Percentiles rank a stretch among this genome's conserved stretches.
Conservation (phyloP, 768 basidiomycete genomes). For the Lentinula boryana region DNA sequence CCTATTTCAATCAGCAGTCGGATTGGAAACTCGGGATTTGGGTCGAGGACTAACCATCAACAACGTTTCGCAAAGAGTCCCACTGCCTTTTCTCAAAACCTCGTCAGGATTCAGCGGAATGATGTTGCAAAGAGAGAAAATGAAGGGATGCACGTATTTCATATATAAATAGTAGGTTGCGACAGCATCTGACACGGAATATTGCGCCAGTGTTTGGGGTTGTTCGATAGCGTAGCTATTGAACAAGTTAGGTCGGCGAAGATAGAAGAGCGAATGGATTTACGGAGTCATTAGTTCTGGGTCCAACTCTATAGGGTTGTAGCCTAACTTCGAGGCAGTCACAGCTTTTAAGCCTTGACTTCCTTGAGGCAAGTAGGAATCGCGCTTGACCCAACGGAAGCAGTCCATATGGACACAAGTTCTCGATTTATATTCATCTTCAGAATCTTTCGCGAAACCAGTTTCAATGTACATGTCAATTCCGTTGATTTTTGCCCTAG, state of each 20-base stretch:
- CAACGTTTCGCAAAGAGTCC: constrained; percentile 94
- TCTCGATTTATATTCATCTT: constrained; percentile 93
- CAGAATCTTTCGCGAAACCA: constrained; percentile 85
- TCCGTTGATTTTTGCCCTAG: constrained; percentile 78
- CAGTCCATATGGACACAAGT: constrained; percentile 98
- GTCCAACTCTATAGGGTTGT: constrained; percentile 94
- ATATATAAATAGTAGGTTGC: constrained; percentile 99
- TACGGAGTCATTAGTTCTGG: constrained; percentile 99
- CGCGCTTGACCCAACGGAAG: constrained; percentile 99
- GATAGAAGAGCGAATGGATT: constrained; percentile 22
- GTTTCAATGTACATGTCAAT: constrained; percentile 97
- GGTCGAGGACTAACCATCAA: constrained; percentile 71
- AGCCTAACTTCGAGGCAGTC: constrained; percentile 92
- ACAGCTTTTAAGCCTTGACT: constrained; percentile 98
- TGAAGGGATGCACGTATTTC: constrained; percentile 99
- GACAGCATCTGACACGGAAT: constrained; percentile 99
- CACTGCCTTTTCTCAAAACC: constrained; percentile 91
- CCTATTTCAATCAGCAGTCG: constrained; percentile 39
- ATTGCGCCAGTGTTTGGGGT: constrained; percentile 90
- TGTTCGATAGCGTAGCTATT: constrained; percentile 91
- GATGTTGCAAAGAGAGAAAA: constrained; percentile 98
- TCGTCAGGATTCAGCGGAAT: constrained; percentile 97
- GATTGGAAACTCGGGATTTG: background rate
- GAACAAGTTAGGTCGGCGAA: background rate
- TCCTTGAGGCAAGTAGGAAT: constrained; percentile 97